Base-by-base conservation (phyloP, 1,139 yeast species). In the Zygosaccharomyces sapae region DNA sequence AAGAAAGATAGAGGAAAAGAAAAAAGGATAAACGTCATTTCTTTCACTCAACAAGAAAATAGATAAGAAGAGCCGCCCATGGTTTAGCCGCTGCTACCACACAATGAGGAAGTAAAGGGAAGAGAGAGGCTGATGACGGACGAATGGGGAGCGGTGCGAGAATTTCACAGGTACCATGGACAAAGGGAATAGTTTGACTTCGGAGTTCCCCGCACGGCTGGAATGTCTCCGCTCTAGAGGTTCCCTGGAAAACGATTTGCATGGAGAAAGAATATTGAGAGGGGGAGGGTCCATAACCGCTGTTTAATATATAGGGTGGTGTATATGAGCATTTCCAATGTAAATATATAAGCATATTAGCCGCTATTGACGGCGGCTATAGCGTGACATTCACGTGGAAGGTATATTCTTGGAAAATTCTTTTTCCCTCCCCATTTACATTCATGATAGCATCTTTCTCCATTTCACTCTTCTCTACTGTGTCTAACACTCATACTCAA, bases 31-130 rank as follows among this genome's bases (percentile, higher is more conserved):
- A n/a, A 12, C 31, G 9, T 7, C 31, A n/a, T 27, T 16, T 18
- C 40, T 13, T 24, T 24, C 31, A 20, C 29, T 12, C 31, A 27
- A 27, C 31, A 27, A 27, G n/a, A 27, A 9, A 9, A 10, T 16
- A 27, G 31, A 5, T 4, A 27, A 27, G 5, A 27, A 27, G n/a
- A 12, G 40, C 40, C 40, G 40, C 40, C 31, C 30, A 37, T 30
- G 31, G 24, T 37, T 37, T 37, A 37, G 31, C 40, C 40, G 40
- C 40, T 30, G 40, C 24, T 37, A 6, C 18, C n/a, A n/a, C 29
- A 20, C 10, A n/a, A 33, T 10, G 16, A 5, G n/a, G 7, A 13
- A 18, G 18, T 10, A 24, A 37, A 37, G 10, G 9, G 24, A 12
- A 19, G 24, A 37, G 18, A n/a, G 24, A 27, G 31, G 31, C 16